Percentiles rank a stretch among this genome's conserved stretches.
These are phyloP conservation scores for Cardamine occulta DNA, from an alignment of 345 rosid genomes.

Conservation along the genomic window DNA sequence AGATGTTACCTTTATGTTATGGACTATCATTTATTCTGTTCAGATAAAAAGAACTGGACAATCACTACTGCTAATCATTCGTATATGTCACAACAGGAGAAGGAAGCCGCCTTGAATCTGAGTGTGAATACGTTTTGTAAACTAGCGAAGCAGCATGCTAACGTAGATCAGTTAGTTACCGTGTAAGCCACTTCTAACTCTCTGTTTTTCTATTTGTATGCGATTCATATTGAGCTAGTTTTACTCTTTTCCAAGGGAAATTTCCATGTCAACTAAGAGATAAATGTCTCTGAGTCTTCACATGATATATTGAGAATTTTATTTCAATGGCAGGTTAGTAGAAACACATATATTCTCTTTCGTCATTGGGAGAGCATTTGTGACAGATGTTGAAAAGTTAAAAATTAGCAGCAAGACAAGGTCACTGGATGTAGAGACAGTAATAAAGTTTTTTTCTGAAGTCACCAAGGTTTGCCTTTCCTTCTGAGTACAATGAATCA, in stretches of 20 bases:
- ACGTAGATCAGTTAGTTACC: conserved; percentile 87
- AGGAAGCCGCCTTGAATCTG: conserved; percentile 89
- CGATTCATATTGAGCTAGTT: conserved; percentile 13
- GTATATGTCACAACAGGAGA: conserved; percentile 66
- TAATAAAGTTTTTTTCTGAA: conserved; percentile 69
- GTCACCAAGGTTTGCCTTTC: conserved; percentile 63
- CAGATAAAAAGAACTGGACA: not conserved
- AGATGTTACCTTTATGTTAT: not conserved
- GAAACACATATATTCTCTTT: conserved; percentile 96
- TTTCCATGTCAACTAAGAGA: conserved; percentile 12
- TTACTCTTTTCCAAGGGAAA: not conserved
- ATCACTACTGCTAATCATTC: conserved; percentile 33
- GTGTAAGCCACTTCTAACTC: conserved; percentile 54
- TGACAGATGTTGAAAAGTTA: conserved; percentile 87
- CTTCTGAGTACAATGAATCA: conserved; percentile 10
- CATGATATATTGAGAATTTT: conserved; percentile 39
- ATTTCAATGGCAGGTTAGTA: conserved; percentile 74
- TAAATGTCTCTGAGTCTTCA: conserved; percentile 7
- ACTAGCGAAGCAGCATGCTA: conserved; percentile 88
- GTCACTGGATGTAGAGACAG: conserved; percentile 68
- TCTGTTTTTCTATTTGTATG: not conserved
- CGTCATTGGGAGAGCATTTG: conserved; percentile 99
- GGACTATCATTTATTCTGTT: not conserved
- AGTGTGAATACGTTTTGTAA: conserved; percentile 87
- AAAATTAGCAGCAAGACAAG: conserved; percentile 86